A percentile compares a stretch with the other conserved stretches of the same genome.
Conservation (phyloP, 2,329 filamentous ascomycete species). For the Trichophyton benhamiae region DNA sequence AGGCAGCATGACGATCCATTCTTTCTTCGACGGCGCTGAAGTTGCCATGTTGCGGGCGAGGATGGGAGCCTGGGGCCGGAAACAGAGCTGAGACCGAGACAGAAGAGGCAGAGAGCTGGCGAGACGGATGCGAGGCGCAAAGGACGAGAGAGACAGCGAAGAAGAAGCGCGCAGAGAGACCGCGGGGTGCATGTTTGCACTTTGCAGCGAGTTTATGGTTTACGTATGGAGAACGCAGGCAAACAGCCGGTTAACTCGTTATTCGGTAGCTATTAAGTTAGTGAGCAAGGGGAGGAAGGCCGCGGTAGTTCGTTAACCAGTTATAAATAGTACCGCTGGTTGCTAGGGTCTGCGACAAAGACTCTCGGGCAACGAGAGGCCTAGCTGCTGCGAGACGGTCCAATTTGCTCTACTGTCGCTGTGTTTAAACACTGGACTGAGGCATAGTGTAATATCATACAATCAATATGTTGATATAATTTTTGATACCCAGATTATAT, state of each 20-base stretch:
- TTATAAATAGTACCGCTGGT: too few relatives aligned
- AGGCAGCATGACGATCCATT: conserved; percentile 58
- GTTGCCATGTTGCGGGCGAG: conserved; percentile 7
- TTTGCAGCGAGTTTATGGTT: not conserved
- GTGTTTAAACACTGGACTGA: too few relatives aligned
- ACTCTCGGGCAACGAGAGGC: too few relatives aligned
- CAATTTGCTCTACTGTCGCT: too few relatives aligned
- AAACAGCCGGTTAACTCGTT: too few relatives aligned
- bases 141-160: not conserved
- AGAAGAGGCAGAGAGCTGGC: not conserved
- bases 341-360: too few relatives aligned
- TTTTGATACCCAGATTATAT: not conserved
- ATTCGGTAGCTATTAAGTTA: too few relatives aligned
- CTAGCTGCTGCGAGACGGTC: too few relatives aligned
- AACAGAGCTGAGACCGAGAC: not conserved
- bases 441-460: not conserved
- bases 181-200: conserved; percentile 5
- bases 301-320: not conserved
- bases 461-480: not conserved
- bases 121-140: not conserved
- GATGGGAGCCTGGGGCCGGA: not conserved
- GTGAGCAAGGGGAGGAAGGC: not conserved
- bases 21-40: conserved; percentile 19
- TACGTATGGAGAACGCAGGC: not conserved
- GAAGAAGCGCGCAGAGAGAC: not conserved